Evolutionary conservation across 2,329 filamentous ascomycete species (phyloP), one percentile per base, ranked within the genome.

Genomic region (Xylaria sp.): DNA sequence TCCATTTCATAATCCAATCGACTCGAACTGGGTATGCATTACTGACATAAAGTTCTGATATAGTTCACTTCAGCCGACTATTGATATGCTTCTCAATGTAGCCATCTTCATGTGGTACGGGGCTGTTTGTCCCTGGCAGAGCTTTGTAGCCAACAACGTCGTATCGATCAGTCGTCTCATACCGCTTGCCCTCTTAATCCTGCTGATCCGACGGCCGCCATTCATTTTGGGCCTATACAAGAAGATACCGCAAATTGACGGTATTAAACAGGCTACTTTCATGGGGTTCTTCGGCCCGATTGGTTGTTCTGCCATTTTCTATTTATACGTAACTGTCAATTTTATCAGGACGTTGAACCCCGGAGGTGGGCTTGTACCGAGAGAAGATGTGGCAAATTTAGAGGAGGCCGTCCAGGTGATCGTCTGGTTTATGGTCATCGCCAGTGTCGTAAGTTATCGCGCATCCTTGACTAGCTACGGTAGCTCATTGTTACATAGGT

Each of bases 221-320:
- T 88, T 93, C 76, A 85, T 97, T 0, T 87, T 93, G 60, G 87
- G 85, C 0, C 83, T 95, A 79, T 91, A 94, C 76, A 91, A 87
- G 73, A 85, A 86, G 67, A 94, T 97, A 52, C 91, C 87, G 34
- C 93, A 97, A 77, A 94, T 97, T 48, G 87, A 93, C 65, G 85
- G 91, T 46, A 79, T 86, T 34, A 86, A 87, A 4, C 93, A 97
- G 72, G 93, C 93, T 1, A 81, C 92, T 0, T 97, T 97, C 75
- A 92, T 96, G 8, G 94, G 94, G 0, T 97, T 97, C 82, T 97
- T 97, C 72, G 94, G 94, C 0, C 94, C 94, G 0, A 94, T 97
- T 64, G 94, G 95, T 2, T 94, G 97, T 1, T 93, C 92, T 18
- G 94, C 93, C 0, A 87, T 97, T 23, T 97, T 97, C 78, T 97